Percentiles rank a stretch among this genome's conserved stretches.
Evolutionary conservation across 768 basidiomycete genomes (phyloP).

Genomic region (Tricholoma flavovirens): DNA sequence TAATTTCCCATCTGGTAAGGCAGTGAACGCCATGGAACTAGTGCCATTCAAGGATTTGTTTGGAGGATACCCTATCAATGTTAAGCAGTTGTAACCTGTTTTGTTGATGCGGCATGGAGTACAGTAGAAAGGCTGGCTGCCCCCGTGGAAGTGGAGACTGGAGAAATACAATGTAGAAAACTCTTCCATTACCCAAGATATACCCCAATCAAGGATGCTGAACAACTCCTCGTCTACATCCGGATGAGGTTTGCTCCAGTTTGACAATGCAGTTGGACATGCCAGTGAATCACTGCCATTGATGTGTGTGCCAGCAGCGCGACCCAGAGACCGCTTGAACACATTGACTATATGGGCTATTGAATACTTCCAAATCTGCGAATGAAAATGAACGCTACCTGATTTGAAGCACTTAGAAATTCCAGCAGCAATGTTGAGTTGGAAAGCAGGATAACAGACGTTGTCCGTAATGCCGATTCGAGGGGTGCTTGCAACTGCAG

Average conservation of each 20-base stretch:
- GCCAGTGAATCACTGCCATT: not conserved
- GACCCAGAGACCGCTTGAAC: not conserved
- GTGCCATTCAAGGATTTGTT: not conserved
- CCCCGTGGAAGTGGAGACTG: not conserved
- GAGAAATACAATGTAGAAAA: not conserved
- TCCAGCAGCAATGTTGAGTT: not conserved
- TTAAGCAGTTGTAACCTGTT: not conserved
- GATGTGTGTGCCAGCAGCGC: not conserved
- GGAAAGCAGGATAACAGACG: not conserved
- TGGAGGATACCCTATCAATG: not conserved
- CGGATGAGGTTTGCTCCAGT: not conserved
- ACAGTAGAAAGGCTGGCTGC: not conserved
- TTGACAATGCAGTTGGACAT: not conserved
- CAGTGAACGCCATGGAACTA: not conserved
- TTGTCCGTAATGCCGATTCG: not conserved
- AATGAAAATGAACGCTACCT: not conserved
- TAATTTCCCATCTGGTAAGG: not conserved
- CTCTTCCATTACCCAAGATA: not conserved
- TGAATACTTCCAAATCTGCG: not conserved
- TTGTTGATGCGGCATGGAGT: not conserved
- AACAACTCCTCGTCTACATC: not conserved
- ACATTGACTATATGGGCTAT: not conserved
- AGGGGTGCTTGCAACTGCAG: not conserved
- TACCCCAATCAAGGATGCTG: not conserved
- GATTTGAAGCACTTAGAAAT: not conserved